phyloP scores from a whole-genome alignment of 805 yeast genomes.

The Wickerhamiella parazyma region DNA sequence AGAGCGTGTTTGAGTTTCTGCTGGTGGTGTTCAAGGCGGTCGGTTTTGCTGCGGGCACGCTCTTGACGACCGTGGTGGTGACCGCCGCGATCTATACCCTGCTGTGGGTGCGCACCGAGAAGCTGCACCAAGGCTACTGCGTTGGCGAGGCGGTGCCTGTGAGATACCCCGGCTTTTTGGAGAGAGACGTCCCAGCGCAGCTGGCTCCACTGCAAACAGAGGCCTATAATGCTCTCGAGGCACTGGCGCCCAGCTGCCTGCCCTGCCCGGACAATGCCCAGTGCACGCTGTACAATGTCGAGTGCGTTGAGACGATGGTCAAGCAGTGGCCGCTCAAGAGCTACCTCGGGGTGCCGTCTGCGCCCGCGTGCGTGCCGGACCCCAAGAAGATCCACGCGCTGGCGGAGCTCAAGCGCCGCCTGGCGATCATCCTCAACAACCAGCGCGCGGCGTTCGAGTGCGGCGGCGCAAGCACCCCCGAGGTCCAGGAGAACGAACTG shows the following conservation, averaged over 20 bases:
- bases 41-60: not conserved
- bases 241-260: conserved; percentile 37
- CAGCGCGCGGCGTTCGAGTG: conserved; percentile 53
- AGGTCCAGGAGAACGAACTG: conserved; percentile 25
- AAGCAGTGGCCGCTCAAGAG: conserved; percentile 40
- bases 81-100: not conserved
- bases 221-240: conserved; percentile 27
- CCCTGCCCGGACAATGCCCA: no score
- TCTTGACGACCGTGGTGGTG: not conserved
- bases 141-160: conserved; percentile 7
- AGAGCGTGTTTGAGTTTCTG: not conserved
- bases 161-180: conserved; percentile 12
- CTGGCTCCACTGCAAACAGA: conserved; percentile 1
- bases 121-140: conserved; percentile 15
- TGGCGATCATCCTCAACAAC: conserved; percentile 50
- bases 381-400: conserved; percentile 54
- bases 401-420: conserved; percentile 49
- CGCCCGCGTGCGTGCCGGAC: conserved; percentile 59
- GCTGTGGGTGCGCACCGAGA: conserved; percentile 2
- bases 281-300: conserved; percentile 48
- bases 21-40: not conserved
- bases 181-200: conserved; percentile 3
- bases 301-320: conserved; percentile 58
- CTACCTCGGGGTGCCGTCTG: conserved; percentile 42
- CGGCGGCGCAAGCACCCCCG: conserved; percentile 26